These are phyloP conservation scores for Asterochloris sp. DNA, from an alignment of 139 green algal genomes.

Conservation along the genomic window DNA sequence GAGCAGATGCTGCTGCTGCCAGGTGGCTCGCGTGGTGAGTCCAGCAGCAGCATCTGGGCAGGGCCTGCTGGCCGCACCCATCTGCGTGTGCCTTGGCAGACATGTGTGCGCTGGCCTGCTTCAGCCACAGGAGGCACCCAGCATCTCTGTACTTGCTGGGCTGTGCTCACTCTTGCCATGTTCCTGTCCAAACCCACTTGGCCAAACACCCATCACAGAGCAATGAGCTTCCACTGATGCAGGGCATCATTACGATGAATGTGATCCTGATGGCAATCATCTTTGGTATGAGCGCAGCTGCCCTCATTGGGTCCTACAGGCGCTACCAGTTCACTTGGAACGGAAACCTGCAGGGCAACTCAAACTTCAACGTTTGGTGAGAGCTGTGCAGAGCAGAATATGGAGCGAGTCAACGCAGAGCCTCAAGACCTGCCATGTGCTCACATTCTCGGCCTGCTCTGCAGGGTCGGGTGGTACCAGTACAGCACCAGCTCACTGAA, in stretches of 20 bases:
- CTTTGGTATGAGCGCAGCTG: constrained; percentile 4
- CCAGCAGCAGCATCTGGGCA: neutral
- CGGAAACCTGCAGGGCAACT: neutral
- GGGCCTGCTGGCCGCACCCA: neutral
- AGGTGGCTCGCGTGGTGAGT: neutral
- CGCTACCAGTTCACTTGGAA: constrained; percentile 5
- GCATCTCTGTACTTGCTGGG: neutral
- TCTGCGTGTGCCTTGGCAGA: neutral
- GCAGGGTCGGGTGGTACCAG: constrained; percentile 13
- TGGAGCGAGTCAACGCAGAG: no score
- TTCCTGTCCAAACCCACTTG: neutral
- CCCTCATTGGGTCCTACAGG: neutral
- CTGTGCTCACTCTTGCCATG: neutral
- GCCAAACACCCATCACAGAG: neutral
- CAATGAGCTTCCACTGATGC: neutral
- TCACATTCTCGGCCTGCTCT: neutral
- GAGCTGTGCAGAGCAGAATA: no score
- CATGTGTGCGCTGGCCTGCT: neutral
- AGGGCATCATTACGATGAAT: constrained; percentile 7
- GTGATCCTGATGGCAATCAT: neutral
- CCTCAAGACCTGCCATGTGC: no score
- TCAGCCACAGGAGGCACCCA: neutral
- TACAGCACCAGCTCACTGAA: neutral
- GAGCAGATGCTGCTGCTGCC: constrained; percentile 15
- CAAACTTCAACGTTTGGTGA: neutral